These are phyloP conservation scores for Chlamydomonas applanata DNA, from an alignment of 139 green algal species.

Conservation along the genomic window DNA sequence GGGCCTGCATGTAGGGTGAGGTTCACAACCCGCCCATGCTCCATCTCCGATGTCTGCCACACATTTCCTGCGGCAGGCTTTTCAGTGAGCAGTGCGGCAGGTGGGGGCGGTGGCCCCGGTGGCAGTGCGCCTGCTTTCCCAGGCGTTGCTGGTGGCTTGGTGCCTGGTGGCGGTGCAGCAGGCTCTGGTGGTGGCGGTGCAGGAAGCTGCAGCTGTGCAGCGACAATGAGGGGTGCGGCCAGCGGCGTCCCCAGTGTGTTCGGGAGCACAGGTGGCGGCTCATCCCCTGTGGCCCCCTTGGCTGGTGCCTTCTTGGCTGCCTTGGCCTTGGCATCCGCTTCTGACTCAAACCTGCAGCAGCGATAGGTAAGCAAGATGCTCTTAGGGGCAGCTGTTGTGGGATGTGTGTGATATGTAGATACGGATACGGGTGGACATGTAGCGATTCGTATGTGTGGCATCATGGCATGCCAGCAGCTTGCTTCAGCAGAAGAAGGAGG, in stretches of 20 bases:
- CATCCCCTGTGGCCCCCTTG: too few species aligned
- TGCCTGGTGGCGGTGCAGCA: background rate
- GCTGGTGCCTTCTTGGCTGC: too few species aligned
- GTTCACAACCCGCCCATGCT: background rate
- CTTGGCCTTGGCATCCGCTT: too few species aligned
- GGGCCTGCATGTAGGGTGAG: background rate
- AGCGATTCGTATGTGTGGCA: too few species aligned
- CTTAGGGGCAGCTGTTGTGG: too few species aligned
- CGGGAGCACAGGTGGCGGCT: background rate
- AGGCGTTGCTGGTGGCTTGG: background rate
- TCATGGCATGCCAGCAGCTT: too few species aligned
- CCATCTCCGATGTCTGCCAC: slow-evolving; percentile 7
- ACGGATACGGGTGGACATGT: too few species aligned
- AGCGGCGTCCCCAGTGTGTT: slow-evolving; percentile 6
- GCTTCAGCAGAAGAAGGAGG: too few species aligned
- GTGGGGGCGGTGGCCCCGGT: background rate
- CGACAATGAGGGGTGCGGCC: background rate
- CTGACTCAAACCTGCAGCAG: too few species aligned
- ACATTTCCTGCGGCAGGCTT: background rate
- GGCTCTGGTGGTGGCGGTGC: background rate
- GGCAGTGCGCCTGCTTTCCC: background rate
- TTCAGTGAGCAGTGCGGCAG: background rate
- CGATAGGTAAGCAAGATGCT: too few species aligned
- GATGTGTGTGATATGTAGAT: too few species aligned
- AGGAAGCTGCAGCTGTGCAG: background rate